Evolutionary conservation across 495 filamentous ascomycete genomes (phyloP), one percentile per base, ranked within the genome.

Genomic region (Penicillium bialowiezense): DNA sequence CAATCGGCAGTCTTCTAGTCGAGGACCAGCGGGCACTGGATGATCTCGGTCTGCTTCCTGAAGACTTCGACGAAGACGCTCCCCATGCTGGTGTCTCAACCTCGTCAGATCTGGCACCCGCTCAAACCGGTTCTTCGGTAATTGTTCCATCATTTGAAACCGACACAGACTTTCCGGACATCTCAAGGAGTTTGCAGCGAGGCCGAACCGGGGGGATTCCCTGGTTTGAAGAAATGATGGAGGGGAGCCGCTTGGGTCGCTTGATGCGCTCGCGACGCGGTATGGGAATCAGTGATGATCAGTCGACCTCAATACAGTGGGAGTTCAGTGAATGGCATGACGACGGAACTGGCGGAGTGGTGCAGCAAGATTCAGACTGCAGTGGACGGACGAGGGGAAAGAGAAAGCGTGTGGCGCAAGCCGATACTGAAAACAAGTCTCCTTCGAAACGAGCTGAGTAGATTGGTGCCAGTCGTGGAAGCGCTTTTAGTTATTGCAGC

Each of bases 161-260:
- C 10, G 37, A 52, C 14, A 21, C 29, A 13, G 12, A 13, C 12
- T 12, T 32, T 7, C 32, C 47, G 8, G 35, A 46, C 32, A 13
- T 71, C 35, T 59, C 58, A 7, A 57, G 53, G 34, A 60, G 42
- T 44, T 66, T 58, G 32, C 62, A 65, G 56, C 56, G 58, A 43
- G 72, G 56, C 60, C 72, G 49, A 45, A 47, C 72, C 7, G 56
- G 72, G n/a, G 83, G 80, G 7, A 70, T 88, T 36, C 86, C 88
- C 2, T 95, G 89, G 89, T 90, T 95, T 57, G 89, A 95, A 54
- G 78, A 75, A 49, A 80, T 95, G 79, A 76, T 91, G 1, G 78
- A 86, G 50, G 85, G 89, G 24, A 90, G 87, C 57, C 71, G 69
- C 34, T 65, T 95, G 28, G 89, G 88, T 9, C 78, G 69, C 15